A percentile compares a stretch with the other conserved stretches of the same genome.
phyloP scores from a whole-genome alignment of 2,329 filamentous ascomycete species.

The Berkeleyomyces basicola region DNA sequence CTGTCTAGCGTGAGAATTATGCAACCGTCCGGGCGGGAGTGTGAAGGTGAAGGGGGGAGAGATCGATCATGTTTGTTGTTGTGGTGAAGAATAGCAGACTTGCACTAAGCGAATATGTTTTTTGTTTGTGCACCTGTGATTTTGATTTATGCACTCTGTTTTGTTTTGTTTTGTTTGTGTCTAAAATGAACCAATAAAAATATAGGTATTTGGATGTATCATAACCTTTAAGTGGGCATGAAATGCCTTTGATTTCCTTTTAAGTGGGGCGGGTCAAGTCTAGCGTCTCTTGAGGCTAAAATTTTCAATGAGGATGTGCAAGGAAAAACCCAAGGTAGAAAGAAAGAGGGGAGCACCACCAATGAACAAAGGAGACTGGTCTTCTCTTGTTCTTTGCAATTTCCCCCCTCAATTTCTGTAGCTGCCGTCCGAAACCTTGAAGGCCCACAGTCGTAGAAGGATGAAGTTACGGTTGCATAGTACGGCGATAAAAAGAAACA shows the following conservation, averaged over 20 bases:
- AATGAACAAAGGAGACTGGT: neutral
- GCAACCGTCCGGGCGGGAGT: neutral
- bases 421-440: neutral
- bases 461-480: neutral
- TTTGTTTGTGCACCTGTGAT: neutral
- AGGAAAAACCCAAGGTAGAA: neutral
- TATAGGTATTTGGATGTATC: neutral
- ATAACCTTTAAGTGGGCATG: neutral
- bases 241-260: neutral
- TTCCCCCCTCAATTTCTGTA: neutral
- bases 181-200: neutral
- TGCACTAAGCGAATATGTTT: neutral
- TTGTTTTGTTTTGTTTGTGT: neutral
- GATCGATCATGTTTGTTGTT: neutral
- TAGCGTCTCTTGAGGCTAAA: neutral
- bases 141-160: neutral
- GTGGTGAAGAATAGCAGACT: too few species aligned
- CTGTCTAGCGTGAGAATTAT: neutral
- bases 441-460: neutral
- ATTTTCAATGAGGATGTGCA: neutral
- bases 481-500: neutral
- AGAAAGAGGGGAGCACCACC: neutral
- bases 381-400: neutral
- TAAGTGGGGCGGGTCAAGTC: neutral
- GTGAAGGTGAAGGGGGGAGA: neutral